Conservation (phyloP, 75 land plant species). For the Cryptomeria japonica region DNA sequence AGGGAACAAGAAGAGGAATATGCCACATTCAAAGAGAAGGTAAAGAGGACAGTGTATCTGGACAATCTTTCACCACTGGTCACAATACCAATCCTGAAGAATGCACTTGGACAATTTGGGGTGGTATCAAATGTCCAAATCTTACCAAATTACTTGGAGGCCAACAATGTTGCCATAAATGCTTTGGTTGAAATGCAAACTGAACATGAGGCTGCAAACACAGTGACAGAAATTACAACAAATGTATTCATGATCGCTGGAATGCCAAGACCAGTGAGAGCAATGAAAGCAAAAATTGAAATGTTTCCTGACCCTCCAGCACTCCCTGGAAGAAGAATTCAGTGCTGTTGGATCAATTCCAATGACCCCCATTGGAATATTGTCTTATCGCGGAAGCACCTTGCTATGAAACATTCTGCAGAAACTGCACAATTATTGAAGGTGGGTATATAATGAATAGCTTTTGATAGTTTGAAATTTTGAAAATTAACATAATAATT, state of each 20-base stretch:
- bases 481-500: neutral
- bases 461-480: neutral
- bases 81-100: constrained; percentile 37
- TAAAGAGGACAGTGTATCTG: constrained; percentile 47
- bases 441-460: constrained; percentile 17
- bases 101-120: constrained; percentile 61
- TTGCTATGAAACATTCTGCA: constrained; percentile 35
- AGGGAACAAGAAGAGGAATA: constrained; percentile 16
- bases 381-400: constrained; percentile 11
- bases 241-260: constrained; percentile 66
- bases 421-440: constrained; percentile 38
- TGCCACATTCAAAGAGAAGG: constrained; percentile 51
- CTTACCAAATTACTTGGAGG: constrained; percentile 41
- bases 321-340: constrained; percentile 37
- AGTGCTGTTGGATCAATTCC: constrained; percentile 36
- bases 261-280: constrained; percentile 74
- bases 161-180: constrained; percentile 16
- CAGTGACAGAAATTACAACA: constrained; percentile 14
- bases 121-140: constrained; percentile 37
- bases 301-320: constrained; percentile 64
- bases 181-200: constrained; percentile 66
- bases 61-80: constrained; percentile 58
- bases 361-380: constrained; percentile 49
- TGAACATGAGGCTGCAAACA: constrained; percentile 20
- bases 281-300: constrained; percentile 30